phyloP scores from a whole-genome alignment of 352 stramenopile species.

The Phytopythium montanum region DNA sequence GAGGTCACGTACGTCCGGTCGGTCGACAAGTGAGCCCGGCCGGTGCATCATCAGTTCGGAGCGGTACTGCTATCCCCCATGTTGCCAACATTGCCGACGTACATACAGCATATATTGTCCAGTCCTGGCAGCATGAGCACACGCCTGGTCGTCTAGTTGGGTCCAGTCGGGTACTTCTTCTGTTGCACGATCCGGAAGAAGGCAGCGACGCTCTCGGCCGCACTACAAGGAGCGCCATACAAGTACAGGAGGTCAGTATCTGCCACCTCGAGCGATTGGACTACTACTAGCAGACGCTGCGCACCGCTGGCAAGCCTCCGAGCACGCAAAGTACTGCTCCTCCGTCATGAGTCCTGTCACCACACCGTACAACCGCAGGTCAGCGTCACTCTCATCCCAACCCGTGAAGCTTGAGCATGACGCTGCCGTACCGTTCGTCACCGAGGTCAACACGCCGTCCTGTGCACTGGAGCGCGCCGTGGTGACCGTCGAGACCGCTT shows the following conservation, averaged over 20 bases:
- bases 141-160: not conserved
- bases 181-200: constrained; percentile 80
- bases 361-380: not conserved
- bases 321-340: constrained; percentile 82
- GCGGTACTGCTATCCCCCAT: not conserved
- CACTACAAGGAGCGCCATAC: constrained; percentile 20
- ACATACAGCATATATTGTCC: constrained; percentile 1
- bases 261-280: not conserved
- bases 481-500: constrained; percentile 58
- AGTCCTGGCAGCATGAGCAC: constrained; percentile 26
- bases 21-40: constrained; percentile 41
- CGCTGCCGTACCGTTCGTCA: constrained; percentile 56
- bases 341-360: constrained; percentile 56
- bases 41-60: not conserved
- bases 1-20: constrained; percentile 72
- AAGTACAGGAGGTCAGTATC: not conserved
- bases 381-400: not conserved
- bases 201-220: constrained; percentile 65
- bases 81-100: constrained; percentile 1
- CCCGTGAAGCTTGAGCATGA: not conserved
- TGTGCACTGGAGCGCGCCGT: constrained; percentile 60
- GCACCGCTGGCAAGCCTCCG: constrained; percentile 72
- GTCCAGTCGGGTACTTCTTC: constrained; percentile 52
- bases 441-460: constrained; percentile 70
- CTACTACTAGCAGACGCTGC: not conserved